Percentiles rank a stretch among this genome's conserved stretches.
phyloP scores from a whole-genome alignment of 768 basidiomycete species.

The Suillus spraguei region DNA sequence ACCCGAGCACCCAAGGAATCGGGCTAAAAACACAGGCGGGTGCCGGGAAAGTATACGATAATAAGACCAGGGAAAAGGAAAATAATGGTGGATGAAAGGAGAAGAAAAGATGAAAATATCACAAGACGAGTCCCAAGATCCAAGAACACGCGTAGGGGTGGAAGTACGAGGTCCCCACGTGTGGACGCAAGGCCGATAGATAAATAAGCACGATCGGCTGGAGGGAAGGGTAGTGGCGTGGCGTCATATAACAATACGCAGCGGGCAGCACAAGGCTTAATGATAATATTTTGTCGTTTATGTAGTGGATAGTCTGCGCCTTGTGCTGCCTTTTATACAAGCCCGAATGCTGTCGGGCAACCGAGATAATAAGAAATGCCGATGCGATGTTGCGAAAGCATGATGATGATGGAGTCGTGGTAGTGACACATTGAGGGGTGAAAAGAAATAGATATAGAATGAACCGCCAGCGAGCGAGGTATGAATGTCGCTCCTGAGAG shows the following conservation, averaged over 20 bases:
- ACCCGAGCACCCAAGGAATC: slow-evolving; percentile 19
- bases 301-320: slow-evolving; percentile 28
- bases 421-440: slow-evolving; percentile 46
- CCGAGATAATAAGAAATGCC: slow-evolving; percentile 35
- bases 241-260: slow-evolving; percentile 37
- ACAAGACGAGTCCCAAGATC: slow-evolving; percentile 38
- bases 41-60: slow-evolving; percentile 23
- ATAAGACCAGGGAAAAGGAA: slow-evolving; percentile 22
- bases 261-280: slow-evolving; percentile 23
- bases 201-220: slow-evolving; percentile 35
- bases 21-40: slow-evolving; percentile 31
- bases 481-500: slow-evolving; percentile 47
- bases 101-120: slow-evolving; percentile 21
- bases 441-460: slow-evolving; percentile 26
- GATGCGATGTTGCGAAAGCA: slow-evolving; percentile 45
- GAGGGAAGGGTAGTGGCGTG: slow-evolving; percentile 22
- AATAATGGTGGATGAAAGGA: slow-evolving; percentile 12
- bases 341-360: slow-evolving; percentile 30
- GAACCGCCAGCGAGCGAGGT: slow-evolving; percentile 41
- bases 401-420: slow-evolving; percentile 40
- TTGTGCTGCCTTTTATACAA: slow-evolving; percentile 42
- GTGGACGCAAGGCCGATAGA: slow-evolving; percentile 27
- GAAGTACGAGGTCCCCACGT: slow-evolving; percentile 31
- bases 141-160: slow-evolving; percentile 40
- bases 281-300: slow-evolving; percentile 26